Percentiles rank a stretch among this genome's conserved stretches.
These are phyloP conservation scores for Haematococcus sp. DNA, from an alignment of 139 green algal species.

Conservation along the genomic window DNA sequence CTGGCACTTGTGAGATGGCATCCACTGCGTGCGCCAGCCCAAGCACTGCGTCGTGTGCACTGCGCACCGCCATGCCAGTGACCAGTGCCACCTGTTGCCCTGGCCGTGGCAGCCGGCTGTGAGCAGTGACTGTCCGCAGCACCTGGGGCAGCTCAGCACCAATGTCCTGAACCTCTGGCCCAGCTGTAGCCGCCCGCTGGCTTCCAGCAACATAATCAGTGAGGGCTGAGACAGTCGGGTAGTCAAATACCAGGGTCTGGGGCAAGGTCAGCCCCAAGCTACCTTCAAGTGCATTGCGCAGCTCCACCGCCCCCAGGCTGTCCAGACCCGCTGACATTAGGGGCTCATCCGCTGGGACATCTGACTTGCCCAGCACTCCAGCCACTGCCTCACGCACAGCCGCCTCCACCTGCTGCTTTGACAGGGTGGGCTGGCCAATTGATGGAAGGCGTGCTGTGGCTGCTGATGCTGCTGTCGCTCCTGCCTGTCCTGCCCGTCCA, in stretches of 20 bases:
- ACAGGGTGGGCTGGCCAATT: too few relatives aligned
- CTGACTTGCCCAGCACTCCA: conserved; percentile 45
- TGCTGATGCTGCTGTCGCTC: too few relatives aligned
- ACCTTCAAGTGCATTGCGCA: conserved; percentile 65
- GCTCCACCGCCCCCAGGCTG: conserved; percentile 70
- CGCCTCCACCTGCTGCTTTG: conserved; percentile 15
- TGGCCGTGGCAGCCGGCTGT: too few relatives aligned
- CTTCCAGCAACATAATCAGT: neutral
- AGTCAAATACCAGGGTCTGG: conserved; percentile 86
- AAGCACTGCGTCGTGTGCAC: neutral
- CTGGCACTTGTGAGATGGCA: conserved; percentile 31
- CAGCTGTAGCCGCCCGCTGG: too few relatives aligned
- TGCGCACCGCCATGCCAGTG: neutral
- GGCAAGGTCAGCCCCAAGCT: conserved; percentile 64
- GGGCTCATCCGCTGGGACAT: conserved; percentile 40
- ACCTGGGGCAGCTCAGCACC: too few relatives aligned
- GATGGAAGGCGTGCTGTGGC: too few relatives aligned
- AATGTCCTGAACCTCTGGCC: too few relatives aligned
- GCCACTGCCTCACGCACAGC: conserved; percentile 42
- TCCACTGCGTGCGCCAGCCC: neutral
- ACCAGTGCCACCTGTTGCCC: neutral
- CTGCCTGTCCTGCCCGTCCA: too few relatives aligned
- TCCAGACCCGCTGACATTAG: conserved; percentile 84
- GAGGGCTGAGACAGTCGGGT: conserved; percentile 57
- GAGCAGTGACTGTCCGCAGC: too few relatives aligned